A percentile compares a stretch with the other conserved stretches of the same genome.
phyloP scores from a whole-genome alignment of 1,139 yeast species.

The Protomyces inouyei region DNA sequence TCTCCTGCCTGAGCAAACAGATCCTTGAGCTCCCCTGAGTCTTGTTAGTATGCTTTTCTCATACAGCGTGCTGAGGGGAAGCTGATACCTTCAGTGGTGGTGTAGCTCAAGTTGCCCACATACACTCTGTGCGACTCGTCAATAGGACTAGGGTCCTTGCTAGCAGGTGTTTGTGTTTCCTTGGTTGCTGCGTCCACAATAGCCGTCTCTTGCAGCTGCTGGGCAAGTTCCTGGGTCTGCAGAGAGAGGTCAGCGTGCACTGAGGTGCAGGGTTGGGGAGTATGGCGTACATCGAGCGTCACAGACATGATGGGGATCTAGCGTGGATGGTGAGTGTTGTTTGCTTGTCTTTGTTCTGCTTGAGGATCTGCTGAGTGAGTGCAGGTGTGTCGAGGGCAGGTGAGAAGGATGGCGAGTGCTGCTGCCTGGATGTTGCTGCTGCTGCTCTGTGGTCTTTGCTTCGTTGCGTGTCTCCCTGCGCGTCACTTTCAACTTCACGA shows the following conservation, averaged over 20 bases:
- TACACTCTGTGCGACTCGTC: slow-evolving; percentile 35
- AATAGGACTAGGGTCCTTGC: slow-evolving; percentile 25
- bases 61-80: slow-evolving; percentile 31
- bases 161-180: not conserved
- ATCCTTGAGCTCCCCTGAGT: slow-evolving; percentile 7
- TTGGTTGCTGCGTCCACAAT: not conserved
- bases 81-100: slow-evolving; percentile 36
- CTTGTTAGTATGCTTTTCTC: not conserved
- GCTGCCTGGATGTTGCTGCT: not conserved
- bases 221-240: not conserved
- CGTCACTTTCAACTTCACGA: not conserved
- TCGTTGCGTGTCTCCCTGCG: not conserved
- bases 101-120: slow-evolving; percentile 40
- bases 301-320: not conserved
- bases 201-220: not conserved
- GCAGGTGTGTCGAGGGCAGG: no score
- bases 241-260: not conserved
- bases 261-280: not conserved
- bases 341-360: no score
- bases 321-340: no score
- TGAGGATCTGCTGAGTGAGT: no score
- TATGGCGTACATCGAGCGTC: not conserved
- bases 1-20: slow-evolving; percentile 32
- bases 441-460: no score
- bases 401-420: not conserved